Evolutionary conservation across 1,139 yeast species (phyloP).

Genomic region (Suhomyces atakaporum): DNA sequence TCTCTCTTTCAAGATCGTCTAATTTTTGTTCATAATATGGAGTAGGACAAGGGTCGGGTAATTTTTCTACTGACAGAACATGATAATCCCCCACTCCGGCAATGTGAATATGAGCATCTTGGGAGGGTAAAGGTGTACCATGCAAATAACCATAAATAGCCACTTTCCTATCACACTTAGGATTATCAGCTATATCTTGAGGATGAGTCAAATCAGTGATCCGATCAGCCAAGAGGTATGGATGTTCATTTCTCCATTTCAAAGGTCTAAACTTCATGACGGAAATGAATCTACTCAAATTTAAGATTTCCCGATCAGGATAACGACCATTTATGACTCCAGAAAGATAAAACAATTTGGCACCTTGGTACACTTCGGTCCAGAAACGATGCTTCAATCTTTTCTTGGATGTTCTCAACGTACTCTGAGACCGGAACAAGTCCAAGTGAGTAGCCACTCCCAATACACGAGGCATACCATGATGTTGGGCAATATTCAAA

Average conservation of each 20-base stretch:
- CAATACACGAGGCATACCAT: constrained; percentile 96
- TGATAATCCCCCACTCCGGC: constrained; percentile 95
- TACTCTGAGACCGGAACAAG: constrained; percentile 84
- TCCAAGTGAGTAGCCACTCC: constrained; percentile 97
- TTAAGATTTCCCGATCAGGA: constrained; percentile 94
- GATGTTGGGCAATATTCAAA: constrained; percentile 92
- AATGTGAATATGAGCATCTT: constrained; percentile 82
- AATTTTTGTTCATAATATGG: constrained; percentile 86
- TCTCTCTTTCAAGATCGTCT: constrained; percentile 76
- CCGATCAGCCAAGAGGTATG: constrained; percentile 88
- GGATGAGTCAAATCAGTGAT: constrained; percentile 97
- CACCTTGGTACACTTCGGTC: constrained; percentile 99
- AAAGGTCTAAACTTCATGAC: constrained; percentile 98
- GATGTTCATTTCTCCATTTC: constrained; percentile 99
- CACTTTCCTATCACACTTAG: constrained; percentile 83
- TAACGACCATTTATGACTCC: constrained; percentile 97
- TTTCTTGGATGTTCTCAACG: constrained; percentile 89
- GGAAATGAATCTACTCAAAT: constrained; percentile 87
- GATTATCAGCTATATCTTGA: constrained; percentile 69
- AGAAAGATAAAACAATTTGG: constrained; percentile 88
- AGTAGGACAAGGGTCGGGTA: constrained; percentile 99
- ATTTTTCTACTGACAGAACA: constrained; percentile 74
- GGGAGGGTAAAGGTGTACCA: constrained; percentile 80
- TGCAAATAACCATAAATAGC: constrained; percentile 94
- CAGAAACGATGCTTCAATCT: constrained; percentile 92